Base-by-base conservation (phyloP, 768 basidiomycete species). In the Hericium coralloides region DNA sequence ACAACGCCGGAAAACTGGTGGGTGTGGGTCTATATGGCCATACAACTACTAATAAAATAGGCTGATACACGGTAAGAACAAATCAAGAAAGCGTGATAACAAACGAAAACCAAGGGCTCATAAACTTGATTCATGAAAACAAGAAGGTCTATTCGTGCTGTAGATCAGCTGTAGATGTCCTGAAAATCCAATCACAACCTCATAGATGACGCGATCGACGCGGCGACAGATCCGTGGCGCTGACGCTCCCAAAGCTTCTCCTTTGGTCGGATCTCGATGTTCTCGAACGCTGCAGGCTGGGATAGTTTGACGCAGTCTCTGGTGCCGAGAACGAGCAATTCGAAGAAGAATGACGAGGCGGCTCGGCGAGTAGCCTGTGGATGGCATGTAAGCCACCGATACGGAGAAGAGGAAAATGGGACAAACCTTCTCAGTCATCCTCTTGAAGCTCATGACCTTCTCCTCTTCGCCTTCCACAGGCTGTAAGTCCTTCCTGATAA, bases 331-430 rank as follows among this genome's bases (percentile, higher is more conserved):
- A 98, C 92, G 26, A 99, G 84, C 37, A 98, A 72, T 70, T 99
- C 97, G 68, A 99, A 99, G 79, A 99, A 99, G 77, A 99, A 98
- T 2, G 92, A 85, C 1, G 95, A 84, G 1, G 95, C 93, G 12
- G 94, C 97, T 43, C 92, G 84, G 49, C 91, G 86, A 10, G 92
- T 89, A 12, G 93, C 88, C 91, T 95, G 63, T 1, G 22, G 23
- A 17, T 31, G 31, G 10, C 31, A 8, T 31, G 31, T 31, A 31
- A 31, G 31, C 31, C 31, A 31, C 31, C 31, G 10, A 31, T 31
- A 31, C 31, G 10, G 31, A 31, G 31, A 43, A 14, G 17, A 12
- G 49, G 18, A 4, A 6, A 18, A 31, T 12, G 41, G 31, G 17
- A 9, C 52, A 43, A 58, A 89, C 92, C 76, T 91, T 91, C 61